A percentile compares a stretch with the other conserved stretches of the same genome.
These are phyloP conservation scores for Achaetomiella virescens DNA, from an alignment of 495 filamentous ascomycete species.

Conservation along the genomic window DNA sequence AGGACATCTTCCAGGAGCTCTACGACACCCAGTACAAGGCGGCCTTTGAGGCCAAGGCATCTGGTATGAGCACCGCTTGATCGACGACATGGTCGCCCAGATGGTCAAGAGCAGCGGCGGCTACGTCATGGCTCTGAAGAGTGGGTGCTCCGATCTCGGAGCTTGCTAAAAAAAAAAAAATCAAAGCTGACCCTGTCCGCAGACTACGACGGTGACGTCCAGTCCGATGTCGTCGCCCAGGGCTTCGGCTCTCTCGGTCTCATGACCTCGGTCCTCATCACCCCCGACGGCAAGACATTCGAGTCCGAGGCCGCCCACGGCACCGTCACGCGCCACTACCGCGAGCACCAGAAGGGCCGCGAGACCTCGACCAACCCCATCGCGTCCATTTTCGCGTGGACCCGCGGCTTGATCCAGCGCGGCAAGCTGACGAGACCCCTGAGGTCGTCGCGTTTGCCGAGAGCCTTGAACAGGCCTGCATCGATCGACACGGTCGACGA, in stretches of 20 bases:
- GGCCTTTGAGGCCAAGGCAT: slow-evolving; percentile 84
- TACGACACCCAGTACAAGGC: slow-evolving; percentile 82
- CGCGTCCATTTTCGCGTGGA: slow-evolving; percentile 98
- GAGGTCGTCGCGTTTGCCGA: slow-evolving; percentile 87
- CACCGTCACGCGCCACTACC: slow-evolving; percentile 96
- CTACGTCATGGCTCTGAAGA: slow-evolving; percentile 97
- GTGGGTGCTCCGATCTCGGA: slow-evolving; percentile 41
- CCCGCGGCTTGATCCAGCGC: slow-evolving; percentile 85
- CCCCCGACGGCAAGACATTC: slow-evolving; percentile 90
- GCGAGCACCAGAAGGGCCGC: slow-evolving; percentile 93
- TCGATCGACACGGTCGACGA: slow-evolving; percentile 87
- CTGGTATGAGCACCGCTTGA: slow-evolving; percentile 98
- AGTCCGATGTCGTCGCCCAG: slow-evolving; percentile 96
- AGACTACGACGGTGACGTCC: slow-evolving; percentile 99
- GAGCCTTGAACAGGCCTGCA: slow-evolving; percentile 84
- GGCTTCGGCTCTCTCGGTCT: slow-evolving; percentile 96
- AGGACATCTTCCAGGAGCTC: slow-evolving; percentile 98
- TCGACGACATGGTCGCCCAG: slow-evolving; percentile 99
- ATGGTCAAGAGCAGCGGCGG: slow-evolving; percentile 98
- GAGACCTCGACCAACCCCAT: slow-evolving; percentile 99
- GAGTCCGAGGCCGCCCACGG: slow-evolving; percentile 98
- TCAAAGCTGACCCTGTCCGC: not conserved
- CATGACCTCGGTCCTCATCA: slow-evolving; percentile 96
- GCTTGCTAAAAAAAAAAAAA: not conserved
- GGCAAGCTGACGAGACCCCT: slow-evolving; percentile 85